These are phyloP conservation scores for Forsythia viridissima DNA, from an alignment of 257 asterid genomes.

Conservation along the genomic window DNA sequence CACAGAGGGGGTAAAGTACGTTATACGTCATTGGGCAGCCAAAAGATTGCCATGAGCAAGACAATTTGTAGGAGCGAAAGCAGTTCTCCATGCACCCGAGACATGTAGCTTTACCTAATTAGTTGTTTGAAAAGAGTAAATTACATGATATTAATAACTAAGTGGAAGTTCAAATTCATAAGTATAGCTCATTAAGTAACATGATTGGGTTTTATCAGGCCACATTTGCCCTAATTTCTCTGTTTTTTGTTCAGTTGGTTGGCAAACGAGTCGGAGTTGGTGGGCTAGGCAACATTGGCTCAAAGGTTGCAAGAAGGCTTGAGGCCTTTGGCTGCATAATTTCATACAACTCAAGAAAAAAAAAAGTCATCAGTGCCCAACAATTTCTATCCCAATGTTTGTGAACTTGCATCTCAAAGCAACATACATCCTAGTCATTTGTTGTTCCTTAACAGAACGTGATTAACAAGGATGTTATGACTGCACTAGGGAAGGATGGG, in stretches of 20 bases:
- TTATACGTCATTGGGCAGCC: too few relatives aligned
- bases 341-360: conserved; percentile 56
- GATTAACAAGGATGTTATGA: conserved; percentile 56
- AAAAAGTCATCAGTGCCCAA: conserved; percentile 43
- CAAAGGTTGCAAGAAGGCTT: conserved; percentile 69
- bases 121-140: not conserved
- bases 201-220: not conserved
- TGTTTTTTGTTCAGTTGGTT: conserved; percentile 48
- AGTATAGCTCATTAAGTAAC: not conserved
- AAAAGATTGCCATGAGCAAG: too few relatives aligned
- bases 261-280: conserved; percentile 73
- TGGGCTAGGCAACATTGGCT: conserved; percentile 85
- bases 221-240: not conserved
- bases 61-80: not conserved
- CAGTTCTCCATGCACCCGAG: not conserved
- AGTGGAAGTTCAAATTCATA: not conserved
- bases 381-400: conserved; percentile 36
- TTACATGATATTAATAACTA: not conserved
- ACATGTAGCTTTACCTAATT: not conserved
- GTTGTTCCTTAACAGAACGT: conserved; percentile 60
- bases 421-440: conserved; percentile 53
- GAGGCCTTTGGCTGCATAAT: conserved; percentile 63
- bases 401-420: conserved; percentile 44
- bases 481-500: conserved; percentile 62
- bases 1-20: not conserved